phyloP scores from a whole-genome alignment of 2,329 filamentous ascomycete genomes.

The Didymellaceae sp. region DNA sequence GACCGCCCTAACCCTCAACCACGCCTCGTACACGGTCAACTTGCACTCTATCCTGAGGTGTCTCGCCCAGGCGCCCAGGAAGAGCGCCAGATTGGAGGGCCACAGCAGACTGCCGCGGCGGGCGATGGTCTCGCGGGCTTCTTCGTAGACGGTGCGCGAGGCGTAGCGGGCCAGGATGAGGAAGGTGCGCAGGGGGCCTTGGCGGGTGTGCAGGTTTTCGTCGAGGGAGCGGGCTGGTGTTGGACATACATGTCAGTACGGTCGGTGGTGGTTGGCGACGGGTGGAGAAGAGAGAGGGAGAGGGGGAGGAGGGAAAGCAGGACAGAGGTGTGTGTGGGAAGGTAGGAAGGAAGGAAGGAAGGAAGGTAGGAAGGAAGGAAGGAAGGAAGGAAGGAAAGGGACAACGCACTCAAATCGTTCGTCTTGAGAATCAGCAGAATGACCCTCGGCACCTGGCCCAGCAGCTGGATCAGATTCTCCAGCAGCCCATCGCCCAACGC shows the following conservation, averaged over 20 bases:
- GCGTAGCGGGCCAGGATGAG: conserved; percentile 70
- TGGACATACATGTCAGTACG: too few relatives aligned
- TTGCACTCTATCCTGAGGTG: conserved; percentile 65
- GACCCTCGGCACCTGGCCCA: conserved; percentile 87
- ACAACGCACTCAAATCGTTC: conserved; percentile 78
- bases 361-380: too few relatives aligned
- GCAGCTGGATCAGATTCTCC: conserved; percentile 83
- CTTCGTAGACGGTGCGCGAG: conserved; percentile 66
- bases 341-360: too few relatives aligned
- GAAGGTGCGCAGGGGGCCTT: conserved; percentile 67
- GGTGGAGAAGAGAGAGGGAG: too few relatives aligned
- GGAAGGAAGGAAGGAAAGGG: not conserved
- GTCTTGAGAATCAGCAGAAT: conserved; percentile 97
- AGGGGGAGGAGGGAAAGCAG: not conserved
- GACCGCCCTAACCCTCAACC: conserved; percentile 58
- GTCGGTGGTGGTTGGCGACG: conserved; percentile 18
- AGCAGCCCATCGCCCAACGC: conserved; percentile 88
- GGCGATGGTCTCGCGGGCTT: conserved; percentile 61
- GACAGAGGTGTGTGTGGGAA: not conserved
- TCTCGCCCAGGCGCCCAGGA: conserved; percentile 59
- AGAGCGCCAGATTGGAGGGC: conserved; percentile 59
- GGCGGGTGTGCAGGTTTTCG: conserved; percentile 80
- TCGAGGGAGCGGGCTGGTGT: conserved; percentile 83
- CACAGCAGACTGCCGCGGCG: conserved; percentile 55
- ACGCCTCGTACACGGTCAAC: conserved; percentile 64